Conservation (phyloP, 2,329 filamentous ascomycete genomes). For the Penicillium sclerotigenum region DNA sequence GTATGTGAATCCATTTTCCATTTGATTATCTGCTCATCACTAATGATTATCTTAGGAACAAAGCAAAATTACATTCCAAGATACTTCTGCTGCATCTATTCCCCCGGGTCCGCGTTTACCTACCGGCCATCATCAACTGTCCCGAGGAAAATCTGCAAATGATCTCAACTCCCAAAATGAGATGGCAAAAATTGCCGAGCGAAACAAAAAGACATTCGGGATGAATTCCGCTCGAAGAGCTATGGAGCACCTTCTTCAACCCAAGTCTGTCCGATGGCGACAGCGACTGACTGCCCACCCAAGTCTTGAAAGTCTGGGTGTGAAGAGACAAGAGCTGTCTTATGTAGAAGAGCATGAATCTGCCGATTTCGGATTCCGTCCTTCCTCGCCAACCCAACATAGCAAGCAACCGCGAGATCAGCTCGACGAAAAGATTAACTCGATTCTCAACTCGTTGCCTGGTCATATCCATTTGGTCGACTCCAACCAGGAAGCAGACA, state of each 20-base stretch:
- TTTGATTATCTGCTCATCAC: background rate
- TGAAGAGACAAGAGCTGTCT: conserved; percentile 26
- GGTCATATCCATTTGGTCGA: conserved; percentile 72
- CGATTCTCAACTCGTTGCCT: conserved; percentile 73
- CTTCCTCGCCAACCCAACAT: conserved; percentile 42
- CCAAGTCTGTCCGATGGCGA: conserved; percentile 25
- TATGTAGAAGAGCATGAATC: conserved; percentile 22
- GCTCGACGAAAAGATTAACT: conserved; percentile 74
- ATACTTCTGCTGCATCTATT: conserved; percentile 4
- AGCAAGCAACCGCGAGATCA: conserved; percentile 58
- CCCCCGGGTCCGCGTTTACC: conserved; percentile 6
- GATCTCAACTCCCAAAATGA: conserved; percentile 16
- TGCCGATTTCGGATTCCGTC: conserved; percentile 22
- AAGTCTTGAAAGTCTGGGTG: conserved; percentile 33
- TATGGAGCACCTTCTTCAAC: conserved; percentile 21
- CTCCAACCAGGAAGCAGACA: conserved; percentile 38
- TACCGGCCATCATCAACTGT: conserved; percentile 11
- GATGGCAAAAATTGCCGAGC: conserved; percentile 18
- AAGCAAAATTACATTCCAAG: background rate
- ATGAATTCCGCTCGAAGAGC: conserved; percentile 19
- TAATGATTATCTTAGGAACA: background rate
- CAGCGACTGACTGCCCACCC: conserved; percentile 32
- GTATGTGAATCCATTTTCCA: background rate
- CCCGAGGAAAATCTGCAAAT: conserved; percentile 18
- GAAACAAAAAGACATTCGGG: conserved; percentile 15